phyloP scores from a whole-genome alignment of 495 filamentous ascomycete genomes.

The Penicillium silybi region DNA sequence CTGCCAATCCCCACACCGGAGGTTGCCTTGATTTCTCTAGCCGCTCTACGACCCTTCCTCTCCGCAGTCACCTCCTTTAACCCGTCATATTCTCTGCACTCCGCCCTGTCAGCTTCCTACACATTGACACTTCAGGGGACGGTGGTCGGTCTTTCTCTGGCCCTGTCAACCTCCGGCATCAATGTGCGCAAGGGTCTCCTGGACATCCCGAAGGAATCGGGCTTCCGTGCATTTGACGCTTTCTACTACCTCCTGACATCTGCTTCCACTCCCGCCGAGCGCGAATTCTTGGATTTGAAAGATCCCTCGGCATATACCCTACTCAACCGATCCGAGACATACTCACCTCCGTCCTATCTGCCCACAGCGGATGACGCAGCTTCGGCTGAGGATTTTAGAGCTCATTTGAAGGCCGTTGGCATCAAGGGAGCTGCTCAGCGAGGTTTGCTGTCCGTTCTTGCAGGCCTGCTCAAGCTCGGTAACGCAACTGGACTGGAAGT shows the following conservation, averaged over 20 bases:
- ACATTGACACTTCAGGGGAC: slow-evolving; percentile 78
- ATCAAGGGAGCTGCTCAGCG: slow-evolving; percentile 82
- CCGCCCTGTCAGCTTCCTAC: slow-evolving; percentile 73
- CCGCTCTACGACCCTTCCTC: slow-evolving; percentile 78
- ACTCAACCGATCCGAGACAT: slow-evolving; percentile 78
- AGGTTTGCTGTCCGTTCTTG: slow-evolving; percentile 76
- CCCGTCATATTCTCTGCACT: slow-evolving; percentile 77
- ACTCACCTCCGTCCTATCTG: slow-evolving; percentile 81
- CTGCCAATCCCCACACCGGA: slow-evolving; percentile 75
- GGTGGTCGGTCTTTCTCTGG: slow-evolving; percentile 67
- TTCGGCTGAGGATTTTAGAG: slow-evolving; percentile 86
- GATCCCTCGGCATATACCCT: slow-evolving; percentile 73
- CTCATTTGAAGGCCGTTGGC: slow-evolving; percentile 78
- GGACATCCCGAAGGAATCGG: slow-evolving; percentile 70
- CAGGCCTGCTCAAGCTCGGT: slow-evolving; percentile 85
- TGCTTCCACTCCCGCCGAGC: slow-evolving; percentile 83
- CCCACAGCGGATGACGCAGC: slow-evolving; percentile 92
- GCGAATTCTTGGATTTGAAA: slow-evolving; percentile 85
- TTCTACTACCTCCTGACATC: slow-evolving; percentile 96
- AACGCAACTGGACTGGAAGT: slow-evolving; percentile 81
- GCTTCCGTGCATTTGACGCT: slow-evolving; percentile 94
- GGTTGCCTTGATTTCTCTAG: slow-evolving; percentile 68
- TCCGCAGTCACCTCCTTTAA: slow-evolving; percentile 85
- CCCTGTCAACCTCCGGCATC: slow-evolving; percentile 82
- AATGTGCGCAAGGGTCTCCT: slow-evolving; percentile 80